Evolutionary conservation across 2,329 filamentous ascomycete species (phyloP).

Genomic region (Ampelomyces quisqualis): DNA sequence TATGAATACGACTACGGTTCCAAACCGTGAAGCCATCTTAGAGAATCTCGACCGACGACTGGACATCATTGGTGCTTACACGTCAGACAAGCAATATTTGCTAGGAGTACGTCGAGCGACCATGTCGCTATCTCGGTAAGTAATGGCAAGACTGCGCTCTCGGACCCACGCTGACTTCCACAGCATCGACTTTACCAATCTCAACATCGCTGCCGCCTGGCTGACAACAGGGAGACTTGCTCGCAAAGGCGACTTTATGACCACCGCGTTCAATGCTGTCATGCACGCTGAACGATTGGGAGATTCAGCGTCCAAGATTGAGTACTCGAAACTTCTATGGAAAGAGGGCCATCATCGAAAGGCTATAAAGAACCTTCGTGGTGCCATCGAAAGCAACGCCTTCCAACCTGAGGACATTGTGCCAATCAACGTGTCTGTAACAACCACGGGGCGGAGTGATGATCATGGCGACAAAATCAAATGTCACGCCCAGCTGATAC

Average conservation of each 20-base stretch:
- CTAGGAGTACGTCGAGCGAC: slow-evolving; percentile 81
- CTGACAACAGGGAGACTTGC: slow-evolving; percentile 81
- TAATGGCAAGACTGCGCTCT: no score
- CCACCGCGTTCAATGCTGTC: slow-evolving; percentile 91
- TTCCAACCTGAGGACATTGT: slow-evolving; percentile 57
- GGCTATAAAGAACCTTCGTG: slow-evolving; percentile 86
- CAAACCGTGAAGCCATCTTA: slow-evolving; percentile 45
- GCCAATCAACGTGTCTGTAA: slow-evolving; percentile 39
- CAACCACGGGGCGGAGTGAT: slow-evolving; percentile 43
- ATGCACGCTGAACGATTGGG: slow-evolving; percentile 82
- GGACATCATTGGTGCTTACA: slow-evolving; percentile 84
- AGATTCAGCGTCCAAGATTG: slow-evolving; percentile 85
- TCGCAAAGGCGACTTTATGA: slow-evolving; percentile 77
- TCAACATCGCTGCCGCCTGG: slow-evolving; percentile 82
- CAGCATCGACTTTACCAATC: slow-evolving; percentile 61
- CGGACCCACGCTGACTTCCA: no score
- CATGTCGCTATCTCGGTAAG: slow-evolving; percentile 75
- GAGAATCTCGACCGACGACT: slow-evolving; percentile 71
- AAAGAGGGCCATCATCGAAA: slow-evolving; percentile 90
- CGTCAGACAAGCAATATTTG: slow-evolving; percentile 90
- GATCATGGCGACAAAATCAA: slow-evolving; percentile 59
- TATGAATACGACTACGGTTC: slow-evolving; percentile 31
- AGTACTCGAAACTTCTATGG: slow-evolving; percentile 91
- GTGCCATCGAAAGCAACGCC: slow-evolving; percentile 79
- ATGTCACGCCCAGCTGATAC: slow-evolving; percentile 79